A percentile compares a stretch with the other conserved stretches of the same genome.
phyloP scores from a whole-genome alignment of 345 rosid species.

The Eucalyptus shirleyi region DNA sequence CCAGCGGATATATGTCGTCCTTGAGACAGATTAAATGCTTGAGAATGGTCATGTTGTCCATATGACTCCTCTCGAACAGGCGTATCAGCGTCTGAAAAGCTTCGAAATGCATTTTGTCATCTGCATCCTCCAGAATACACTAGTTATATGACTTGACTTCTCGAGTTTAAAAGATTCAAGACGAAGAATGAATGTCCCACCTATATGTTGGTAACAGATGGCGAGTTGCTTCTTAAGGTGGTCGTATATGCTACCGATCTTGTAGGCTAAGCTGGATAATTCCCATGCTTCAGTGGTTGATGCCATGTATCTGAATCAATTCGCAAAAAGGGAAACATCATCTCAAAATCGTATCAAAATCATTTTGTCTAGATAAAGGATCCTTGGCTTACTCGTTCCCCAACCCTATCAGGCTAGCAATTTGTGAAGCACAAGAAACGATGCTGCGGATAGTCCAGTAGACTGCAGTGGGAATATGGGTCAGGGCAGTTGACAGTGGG shows the following conservation, averaged over 20 bases:
- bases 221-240: conserved; percentile 28
- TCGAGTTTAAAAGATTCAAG: background rate
- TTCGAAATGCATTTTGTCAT: conserved; percentile 24
- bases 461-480: conserved; percentile 33
- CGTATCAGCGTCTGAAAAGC: conserved; percentile 19
- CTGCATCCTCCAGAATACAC: conserved; percentile 3
- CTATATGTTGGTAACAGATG: conserved; percentile 20
- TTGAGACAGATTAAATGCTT: conserved; percentile 17
- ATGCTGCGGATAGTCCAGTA: conserved; percentile 45
- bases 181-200: background rate
- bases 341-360: background rate
- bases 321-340: background rate
- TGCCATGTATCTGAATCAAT: conserved; percentile 12
- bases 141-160: background rate
- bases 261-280: conserved; percentile 31
- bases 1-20: conserved; percentile 29
- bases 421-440: conserved; percentile 32
- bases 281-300: conserved; percentile 36
- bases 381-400: conserved; percentile 22
- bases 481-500: conserved; percentile 16
- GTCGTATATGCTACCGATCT: conserved; percentile 20
- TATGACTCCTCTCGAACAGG: conserved; percentile 13
- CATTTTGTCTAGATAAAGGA: background rate
- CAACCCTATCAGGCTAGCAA: conserved; percentile 18
- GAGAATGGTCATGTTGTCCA: conserved; percentile 30